phyloP scores from a whole-genome alignment of 495 filamentous ascomycete genomes.

The Penicillium dipodomyicola region DNA sequence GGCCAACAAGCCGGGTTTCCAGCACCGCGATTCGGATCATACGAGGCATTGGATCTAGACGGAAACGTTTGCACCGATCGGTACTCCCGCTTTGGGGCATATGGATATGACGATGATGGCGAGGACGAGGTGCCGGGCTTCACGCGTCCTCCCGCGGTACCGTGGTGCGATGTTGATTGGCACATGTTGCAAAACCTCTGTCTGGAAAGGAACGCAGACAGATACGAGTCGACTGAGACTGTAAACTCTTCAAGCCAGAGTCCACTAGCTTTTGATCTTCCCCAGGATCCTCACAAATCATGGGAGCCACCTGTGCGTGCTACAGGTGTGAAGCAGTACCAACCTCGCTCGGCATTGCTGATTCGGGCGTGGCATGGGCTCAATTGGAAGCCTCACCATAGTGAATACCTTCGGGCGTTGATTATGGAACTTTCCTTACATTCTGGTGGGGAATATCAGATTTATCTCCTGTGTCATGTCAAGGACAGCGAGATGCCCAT shows the following conservation, averaged over 20 bases:
- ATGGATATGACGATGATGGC: constrained; percentile 45
- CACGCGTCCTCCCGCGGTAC: constrained; percentile 30
- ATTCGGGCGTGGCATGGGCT: constrained; percentile 68
- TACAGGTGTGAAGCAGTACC: constrained; percentile 15
- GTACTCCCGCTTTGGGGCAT: constrained; percentile 51
- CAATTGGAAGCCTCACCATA: constrained; percentile 67
- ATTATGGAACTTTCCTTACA: constrained; percentile 70
- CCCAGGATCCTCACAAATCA: constrained; percentile 11
- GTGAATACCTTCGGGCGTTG: constrained; percentile 67
- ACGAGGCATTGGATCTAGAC: constrained; percentile 47
- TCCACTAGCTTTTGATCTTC: constrained; percentile 22
- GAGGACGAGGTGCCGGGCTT: constrained; percentile 22
- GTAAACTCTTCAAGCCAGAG: constrained; percentile 12
- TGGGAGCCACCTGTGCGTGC: not conserved
- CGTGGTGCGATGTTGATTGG: constrained; percentile 72
- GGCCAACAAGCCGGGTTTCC: constrained; percentile 40
- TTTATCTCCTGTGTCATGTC: constrained; percentile 73
- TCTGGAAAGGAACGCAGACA: constrained; percentile 56
- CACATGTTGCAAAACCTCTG: constrained; percentile 65
- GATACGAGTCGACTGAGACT: constrained; percentile 38
- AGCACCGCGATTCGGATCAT: constrained; percentile 45
- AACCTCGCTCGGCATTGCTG: constrained; percentile 62
- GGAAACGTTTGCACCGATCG: constrained; percentile 53
- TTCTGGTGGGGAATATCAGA: constrained; percentile 73
- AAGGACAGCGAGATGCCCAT: constrained; percentile 53